Evolutionary conservation across 148 eudicot species (phyloP), one percentile per base, ranked within the genome.

Genomic region (Linanthus parryae): DNA sequence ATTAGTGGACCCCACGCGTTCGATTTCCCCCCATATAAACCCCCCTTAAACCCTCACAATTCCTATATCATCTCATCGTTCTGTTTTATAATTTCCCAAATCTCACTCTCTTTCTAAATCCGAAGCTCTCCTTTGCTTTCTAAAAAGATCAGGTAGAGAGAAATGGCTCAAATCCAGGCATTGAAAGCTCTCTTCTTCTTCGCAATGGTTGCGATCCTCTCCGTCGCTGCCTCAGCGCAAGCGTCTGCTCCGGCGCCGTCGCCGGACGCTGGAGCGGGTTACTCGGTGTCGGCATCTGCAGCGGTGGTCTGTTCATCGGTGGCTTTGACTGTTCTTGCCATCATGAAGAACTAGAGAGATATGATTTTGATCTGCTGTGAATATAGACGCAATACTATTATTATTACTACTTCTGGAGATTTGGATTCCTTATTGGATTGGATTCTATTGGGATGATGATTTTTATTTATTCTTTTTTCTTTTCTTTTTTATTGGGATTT

Each of bases 261-360:
- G 0, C 13, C 11, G 8, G 8, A 11, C 16, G 18, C 24, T 0
- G 59, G 56, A 13, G 48, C 69, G 0, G 66, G 55, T 12, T 53
- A 36, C 62, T 58, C 69, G 0, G 0, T 44, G 19, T 47, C 70
- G 8, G 23, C 48, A 15, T 73, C 73, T 2, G 58, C 40, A 9
- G 48, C 52, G n/a, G 4, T 44, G 19, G 13, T 67, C 12, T 16
- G 31, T 24, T 54, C 66, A 3, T 73, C 69, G 1, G 37, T 67
- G 73, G 50, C 40, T 30, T 15, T 68, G 41, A 36, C 73, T 18
- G 5, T 53, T 3, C 54, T 53, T 8, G 65, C 65, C 11, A 45
- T 49, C 22, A 21, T 65, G 30, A 56, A 62, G 33, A 50, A 51
- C 14, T 56, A 46, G 39, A 31, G 35, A 31, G 35, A 31, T 31